phyloP scores from a whole-genome alignment of 495 filamentous ascomycete genomes.

The Aspergillus sparsus region DNA sequence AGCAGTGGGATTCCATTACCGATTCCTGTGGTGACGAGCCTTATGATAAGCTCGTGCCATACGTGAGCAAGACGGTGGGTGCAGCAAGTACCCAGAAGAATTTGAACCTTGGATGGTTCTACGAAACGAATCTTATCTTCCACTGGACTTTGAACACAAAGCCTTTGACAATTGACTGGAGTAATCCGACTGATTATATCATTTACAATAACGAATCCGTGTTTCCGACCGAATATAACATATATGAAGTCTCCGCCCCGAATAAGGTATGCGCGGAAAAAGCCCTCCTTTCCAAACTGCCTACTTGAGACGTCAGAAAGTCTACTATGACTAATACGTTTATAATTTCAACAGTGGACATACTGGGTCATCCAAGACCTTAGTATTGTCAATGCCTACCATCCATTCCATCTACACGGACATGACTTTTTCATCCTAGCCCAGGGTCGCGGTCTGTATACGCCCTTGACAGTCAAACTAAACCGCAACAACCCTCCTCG shows the following conservation, averaged over 20 bases:
- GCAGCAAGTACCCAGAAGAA: background rate
- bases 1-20: background rate
- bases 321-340: too few species aligned
- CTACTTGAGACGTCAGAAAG: background rate
- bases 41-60: constrained; percentile 41
- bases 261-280: background rate
- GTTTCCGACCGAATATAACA: constrained; percentile 2
- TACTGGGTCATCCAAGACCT: constrained; percentile 47
- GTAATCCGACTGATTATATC: constrained; percentile 19
- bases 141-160: constrained; percentile 31
- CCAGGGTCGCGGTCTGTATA: constrained; percentile 48
- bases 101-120: constrained; percentile 1
- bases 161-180: constrained; percentile 28
- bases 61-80: constrained; percentile 21
- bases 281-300: background rate
- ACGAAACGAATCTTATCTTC: constrained; percentile 23
- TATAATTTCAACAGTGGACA: constrained; percentile 45
- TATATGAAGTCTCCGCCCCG: background rate
- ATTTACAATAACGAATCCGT: constrained; percentile 3
- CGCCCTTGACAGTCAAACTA: background rate
- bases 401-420: constrained; percentile 84
- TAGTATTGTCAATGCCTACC: constrained; percentile 60
- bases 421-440: constrained; percentile 60
- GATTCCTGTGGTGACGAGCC: constrained; percentile 38
- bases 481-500: constrained; percentile 48